Evolutionary conservation across 2,329 filamentous ascomycete species (phyloP), one percentile per base, ranked within the genome.

Genomic region (Fusarium vanettenii): DNA sequence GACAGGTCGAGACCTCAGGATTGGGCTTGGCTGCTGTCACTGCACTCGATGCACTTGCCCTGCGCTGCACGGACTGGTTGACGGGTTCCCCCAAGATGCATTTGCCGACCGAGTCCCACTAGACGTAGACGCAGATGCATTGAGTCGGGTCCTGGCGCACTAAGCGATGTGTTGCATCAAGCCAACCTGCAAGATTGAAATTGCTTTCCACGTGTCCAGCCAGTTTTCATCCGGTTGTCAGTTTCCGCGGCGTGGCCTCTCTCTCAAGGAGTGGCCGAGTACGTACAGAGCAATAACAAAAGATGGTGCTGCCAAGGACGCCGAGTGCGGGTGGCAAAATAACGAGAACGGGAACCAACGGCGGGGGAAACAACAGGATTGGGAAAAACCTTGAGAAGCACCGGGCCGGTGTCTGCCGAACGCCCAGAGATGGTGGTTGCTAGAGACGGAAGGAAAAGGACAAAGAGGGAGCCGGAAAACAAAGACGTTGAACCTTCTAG

Each of bases 311-410:
- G 72, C 72, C 72, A 75, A 75, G 69, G 18, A 56, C 48, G 59
- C 66, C 57, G 50, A 70, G 63, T 67, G 67, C 29, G 52, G 55
- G 73, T 75, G 73, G 72, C 73, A 68, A 75, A 70, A 57, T 25
- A 61, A 66, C 60, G 64, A 55, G 48, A 60, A 60, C 63, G 72
- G 72, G 50, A 75, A 67, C 62, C 60, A 75, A 73, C 72, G 66
- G 72, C 59, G 61, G 22, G 45, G 45, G 20, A 18, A 18, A 20
- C 39, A 43, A 64, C 57, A 60, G 62, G 39, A 66, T 52, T 62
- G 62, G 25, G 31, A 22, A 48, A 50, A 69, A 48, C 13, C 56
- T 52, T 64, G 41, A 66, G 39, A 43, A 45, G 37, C 71, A 59
- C 56, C 70, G 70, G 66, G 48, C 73, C 73, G 72, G 63, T 63